Percentiles rank a stretch among this genome's conserved stretches.
These are phyloP conservation scores for Xanthoceras sorbifolium DNA, from an alignment of 345 rosid genomes.

Conservation along the genomic window DNA sequence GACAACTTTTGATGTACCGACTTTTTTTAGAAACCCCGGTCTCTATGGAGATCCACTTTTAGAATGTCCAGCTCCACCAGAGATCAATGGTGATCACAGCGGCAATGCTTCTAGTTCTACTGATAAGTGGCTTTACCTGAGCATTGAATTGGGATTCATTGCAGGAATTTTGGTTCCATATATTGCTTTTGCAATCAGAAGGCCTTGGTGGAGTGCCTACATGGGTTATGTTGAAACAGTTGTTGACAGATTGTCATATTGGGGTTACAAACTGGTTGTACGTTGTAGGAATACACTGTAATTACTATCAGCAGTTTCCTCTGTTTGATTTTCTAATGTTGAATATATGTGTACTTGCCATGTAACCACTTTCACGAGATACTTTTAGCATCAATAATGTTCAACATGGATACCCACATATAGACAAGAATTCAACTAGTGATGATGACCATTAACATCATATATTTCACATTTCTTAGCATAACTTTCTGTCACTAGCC, in stretches of 20 bases:
- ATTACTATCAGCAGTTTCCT: not conserved
- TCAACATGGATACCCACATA: too few species aligned
- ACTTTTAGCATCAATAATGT: too few species aligned
- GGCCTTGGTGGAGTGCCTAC: not conserved
- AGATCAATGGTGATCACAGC: too few species aligned
- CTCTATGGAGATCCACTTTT: slow-evolving; percentile 46
- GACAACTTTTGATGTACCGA: slow-evolving; percentile 34
- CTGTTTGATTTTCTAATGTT: too few species aligned
- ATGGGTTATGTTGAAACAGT: not conserved
- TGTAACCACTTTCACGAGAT: too few species aligned
- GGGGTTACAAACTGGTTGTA: not conserved
- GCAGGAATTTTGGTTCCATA: not conserved
- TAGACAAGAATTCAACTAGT: too few species aligned
- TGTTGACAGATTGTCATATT: not conserved
- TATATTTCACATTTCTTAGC: too few species aligned
- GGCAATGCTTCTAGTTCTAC: not conserved
- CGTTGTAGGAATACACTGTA: not conserved
- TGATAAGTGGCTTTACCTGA: not conserved
- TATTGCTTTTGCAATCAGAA: not conserved
- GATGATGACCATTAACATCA: too few species aligned
- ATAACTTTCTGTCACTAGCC: too few species aligned
- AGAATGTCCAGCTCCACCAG: too few species aligned
- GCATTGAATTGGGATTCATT: not conserved
- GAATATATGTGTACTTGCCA: too few species aligned
- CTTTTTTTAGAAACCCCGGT: slow-evolving; percentile 39